Conservation (phyloP, 495 filamentous ascomycete genomes). For the Oidiodendron maius region DNA sequence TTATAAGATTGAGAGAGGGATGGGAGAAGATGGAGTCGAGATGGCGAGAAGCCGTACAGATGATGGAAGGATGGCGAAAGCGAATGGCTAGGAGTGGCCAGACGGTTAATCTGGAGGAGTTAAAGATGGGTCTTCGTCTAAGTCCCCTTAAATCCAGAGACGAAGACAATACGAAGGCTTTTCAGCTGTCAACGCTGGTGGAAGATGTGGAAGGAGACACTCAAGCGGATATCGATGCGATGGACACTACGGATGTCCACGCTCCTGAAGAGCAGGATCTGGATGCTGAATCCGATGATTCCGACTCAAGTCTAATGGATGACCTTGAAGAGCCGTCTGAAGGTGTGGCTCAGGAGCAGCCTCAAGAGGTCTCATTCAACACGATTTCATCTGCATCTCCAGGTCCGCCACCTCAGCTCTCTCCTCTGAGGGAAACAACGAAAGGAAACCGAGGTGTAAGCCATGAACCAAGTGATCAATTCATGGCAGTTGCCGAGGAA, state of each 20-base stretch:
- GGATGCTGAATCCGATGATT: slow-evolving; percentile 20
- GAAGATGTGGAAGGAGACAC: slow-evolving; percentile 34
- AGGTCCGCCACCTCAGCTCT: slow-evolving; percentile 33
- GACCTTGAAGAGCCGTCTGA: slow-evolving; percentile 20
- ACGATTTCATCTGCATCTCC: slow-evolving; percentile 18
- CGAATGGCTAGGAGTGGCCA: slow-evolving; percentile 73
- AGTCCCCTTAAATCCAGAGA: slow-evolving; percentile 51
- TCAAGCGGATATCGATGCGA: slow-evolving; percentile 23
- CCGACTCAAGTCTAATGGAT: slow-evolving; percentile 15
- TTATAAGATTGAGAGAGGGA: slow-evolving; percentile 68
- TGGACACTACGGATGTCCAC: slow-evolving; percentile 16
- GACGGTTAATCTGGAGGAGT: slow-evolving; percentile 75
- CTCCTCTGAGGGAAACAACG: slow-evolving; percentile 41
- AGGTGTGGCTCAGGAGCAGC: slow-evolving; percentile 28
- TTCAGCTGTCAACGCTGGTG: slow-evolving; percentile 30
- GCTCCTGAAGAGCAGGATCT: slow-evolving; percentile 26
- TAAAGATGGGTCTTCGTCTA: slow-evolving; percentile 68
- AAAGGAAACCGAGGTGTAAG: slow-evolving; percentile 24
- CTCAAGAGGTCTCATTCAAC: slow-evolving; percentile 16
- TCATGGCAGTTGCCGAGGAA: slow-evolving; percentile 39
- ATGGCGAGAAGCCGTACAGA: slow-evolving; percentile 80
- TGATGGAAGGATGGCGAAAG: slow-evolving; percentile 92
- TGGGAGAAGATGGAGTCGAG: slow-evolving; percentile 88
- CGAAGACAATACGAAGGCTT: slow-evolving; percentile 36
- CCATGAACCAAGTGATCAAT: slow-evolving; percentile 34